These are phyloP conservation scores for Xylaria hypoxylon DNA, from an alignment of 2,329 filamentous ascomycete genomes.

Conservation along the genomic window DNA sequence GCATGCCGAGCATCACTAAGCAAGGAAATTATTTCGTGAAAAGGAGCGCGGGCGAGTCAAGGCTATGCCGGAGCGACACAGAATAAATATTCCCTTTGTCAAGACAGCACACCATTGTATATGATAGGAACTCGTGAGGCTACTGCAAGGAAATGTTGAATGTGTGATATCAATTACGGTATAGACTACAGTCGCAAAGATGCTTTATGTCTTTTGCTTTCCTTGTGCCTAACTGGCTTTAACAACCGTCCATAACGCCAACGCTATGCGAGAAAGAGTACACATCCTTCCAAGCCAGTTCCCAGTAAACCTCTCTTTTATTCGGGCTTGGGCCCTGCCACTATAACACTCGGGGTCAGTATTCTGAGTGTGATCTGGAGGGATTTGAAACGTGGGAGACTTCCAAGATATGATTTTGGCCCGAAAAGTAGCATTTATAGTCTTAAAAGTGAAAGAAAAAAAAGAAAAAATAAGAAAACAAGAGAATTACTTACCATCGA, in stretches of 20 bases:
- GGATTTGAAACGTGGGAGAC: no score
- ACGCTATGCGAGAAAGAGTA: conserved; percentile 50
- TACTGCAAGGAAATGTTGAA: conserved; percentile 42
- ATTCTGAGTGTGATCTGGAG: no score
- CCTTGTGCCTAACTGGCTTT: conserved; percentile 36
- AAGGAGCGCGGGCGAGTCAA: conserved; percentile 36
- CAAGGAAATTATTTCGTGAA: conserved; percentile 24
- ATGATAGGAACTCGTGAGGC: conserved; percentile 44
- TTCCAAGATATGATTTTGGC: no score
- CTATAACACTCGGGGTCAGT: no score
- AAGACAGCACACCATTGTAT: conserved; percentile 46
- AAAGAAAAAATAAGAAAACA: no score
- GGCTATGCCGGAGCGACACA: conserved; percentile 33
- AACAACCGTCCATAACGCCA: conserved; percentile 46
- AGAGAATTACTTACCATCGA: conserved; percentile 67
- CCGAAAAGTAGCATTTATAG: no score
- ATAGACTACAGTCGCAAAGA: conserved; percentile 44
- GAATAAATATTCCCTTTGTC: conserved; percentile 41
- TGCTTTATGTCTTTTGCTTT: conserved; percentile 37
- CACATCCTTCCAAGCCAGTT: conserved; percentile 41
- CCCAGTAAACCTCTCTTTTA: conserved; percentile 55
- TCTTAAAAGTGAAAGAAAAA: no score
- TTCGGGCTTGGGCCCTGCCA: conserved; percentile 87
- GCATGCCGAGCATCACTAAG: conserved; percentile 55
- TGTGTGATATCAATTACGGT: conserved; percentile 45